Conservation (phyloP, 2,329 filamentous ascomycete genomes). For the Ceratocystis lukuohia region DNA sequence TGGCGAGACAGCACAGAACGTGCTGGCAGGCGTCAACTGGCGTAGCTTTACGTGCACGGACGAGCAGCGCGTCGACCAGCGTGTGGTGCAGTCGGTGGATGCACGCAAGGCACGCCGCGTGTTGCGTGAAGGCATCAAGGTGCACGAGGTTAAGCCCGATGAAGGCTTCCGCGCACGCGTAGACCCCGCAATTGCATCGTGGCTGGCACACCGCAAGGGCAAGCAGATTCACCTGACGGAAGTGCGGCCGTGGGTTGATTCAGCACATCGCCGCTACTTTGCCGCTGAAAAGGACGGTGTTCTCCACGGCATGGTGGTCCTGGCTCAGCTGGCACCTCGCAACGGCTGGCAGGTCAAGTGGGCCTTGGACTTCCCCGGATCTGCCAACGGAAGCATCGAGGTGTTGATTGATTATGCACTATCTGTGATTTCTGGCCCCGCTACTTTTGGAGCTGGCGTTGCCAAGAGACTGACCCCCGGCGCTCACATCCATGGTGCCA, state of each 20-base stretch:
- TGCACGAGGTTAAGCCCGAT: conserved; percentile 57
- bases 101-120: conserved; percentile 67
- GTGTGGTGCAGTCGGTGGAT: conserved; percentile 45
- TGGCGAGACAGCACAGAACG: conserved; percentile 63
- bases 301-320: conserved; percentile 64
- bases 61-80: conserved; percentile 68
- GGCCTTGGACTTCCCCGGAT: conserved; percentile 79
- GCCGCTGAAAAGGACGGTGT: conserved; percentile 62
- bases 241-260: conserved; percentile 76
- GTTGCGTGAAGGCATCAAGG: conserved; percentile 71
- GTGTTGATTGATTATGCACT: conserved; percentile 62
- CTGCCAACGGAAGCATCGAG: conserved; percentile 81
- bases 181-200: conserved; percentile 61
- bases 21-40: conserved; percentile 74
- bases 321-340: conserved; percentile 65
- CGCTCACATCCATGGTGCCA: conserved; percentile 66
- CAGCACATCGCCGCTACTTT: conserved; percentile 72
- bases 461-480: conserved; percentile 61
- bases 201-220: conserved; percentile 68
- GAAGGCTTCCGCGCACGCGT: conserved; percentile 55
- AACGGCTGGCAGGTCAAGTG: conserved; percentile 94
- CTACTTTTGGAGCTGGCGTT: conserved; percentile 82
- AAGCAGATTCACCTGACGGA: conserved; percentile 81
- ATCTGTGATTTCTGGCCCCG: conserved; percentile 34
- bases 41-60: conserved; percentile 77